These are phyloP conservation scores for Ramaria sp. DNA, from an alignment of 768 basidiomycete species.

Conservation along the genomic window DNA sequence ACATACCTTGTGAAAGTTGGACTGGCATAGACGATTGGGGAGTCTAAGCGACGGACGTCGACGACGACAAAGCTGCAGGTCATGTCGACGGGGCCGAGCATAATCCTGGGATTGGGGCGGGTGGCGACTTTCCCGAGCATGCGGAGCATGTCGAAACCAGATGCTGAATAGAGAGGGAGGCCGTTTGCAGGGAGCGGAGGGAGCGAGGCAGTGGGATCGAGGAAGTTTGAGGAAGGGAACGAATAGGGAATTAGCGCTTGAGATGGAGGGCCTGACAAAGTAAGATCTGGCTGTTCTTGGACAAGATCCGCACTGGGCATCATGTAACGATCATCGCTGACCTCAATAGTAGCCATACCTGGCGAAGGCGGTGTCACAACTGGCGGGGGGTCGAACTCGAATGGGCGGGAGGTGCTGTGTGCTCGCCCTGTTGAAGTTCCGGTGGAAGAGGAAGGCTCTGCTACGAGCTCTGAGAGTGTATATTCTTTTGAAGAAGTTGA, in stretches of 20 bases:
- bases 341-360: not conserved
- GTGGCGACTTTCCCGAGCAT: slow-evolving; percentile 68
- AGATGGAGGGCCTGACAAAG: too few species aligned
- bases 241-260: slow-evolving; percentile 2
- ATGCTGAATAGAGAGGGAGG: slow-evolving; percentile 72
- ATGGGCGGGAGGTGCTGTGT: not conserved
- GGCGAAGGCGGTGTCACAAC: not conserved
- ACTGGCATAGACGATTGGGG: slow-evolving; percentile 84
- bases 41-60: slow-evolving; percentile 72
- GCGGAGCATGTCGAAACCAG: slow-evolving; percentile 84
- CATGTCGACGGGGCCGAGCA: slow-evolving; percentile 85
- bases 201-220: not conserved
- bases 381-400: slow-evolving; percentile 20
- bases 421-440: too few species aligned
- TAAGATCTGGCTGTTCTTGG: not conserved
- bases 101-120: slow-evolving; percentile 62
- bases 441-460: not conserved
- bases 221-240: slow-evolving; percentile 4
- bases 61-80: slow-evolving; percentile 88
- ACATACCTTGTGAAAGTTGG: slow-evolving; percentile 51
- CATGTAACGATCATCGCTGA: too few species aligned
- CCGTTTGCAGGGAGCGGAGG: slow-evolving; percentile 16
- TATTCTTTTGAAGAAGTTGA: too few species aligned
- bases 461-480: too few species aligned
- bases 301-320: not conserved